These are phyloP conservation scores for Boletus patriciae DNA, from an alignment of 768 basidiomycete genomes.

Conservation along the genomic window DNA sequence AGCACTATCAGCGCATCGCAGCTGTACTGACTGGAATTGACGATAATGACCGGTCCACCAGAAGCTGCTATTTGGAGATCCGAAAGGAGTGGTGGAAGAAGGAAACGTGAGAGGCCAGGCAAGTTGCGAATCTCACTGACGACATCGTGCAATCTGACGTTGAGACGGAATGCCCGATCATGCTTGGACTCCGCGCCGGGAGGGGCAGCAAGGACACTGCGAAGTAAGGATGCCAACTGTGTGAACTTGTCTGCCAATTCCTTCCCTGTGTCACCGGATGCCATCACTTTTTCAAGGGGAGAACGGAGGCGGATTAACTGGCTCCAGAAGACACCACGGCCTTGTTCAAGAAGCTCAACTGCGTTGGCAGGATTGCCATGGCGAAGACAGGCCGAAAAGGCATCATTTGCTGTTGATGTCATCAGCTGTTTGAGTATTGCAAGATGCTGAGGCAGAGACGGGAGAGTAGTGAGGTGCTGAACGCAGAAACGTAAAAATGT, in stretches of 20 bases:
- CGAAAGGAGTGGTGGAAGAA: conserved; percentile 19
- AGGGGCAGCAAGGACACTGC: neutral
- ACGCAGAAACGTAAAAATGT: no score
- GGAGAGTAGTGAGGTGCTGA: no score
- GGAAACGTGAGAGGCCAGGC: conserved; percentile 26
- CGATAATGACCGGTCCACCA: conserved; percentile 31
- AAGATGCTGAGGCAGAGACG: no score
- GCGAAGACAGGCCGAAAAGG: conserved; percentile 6
- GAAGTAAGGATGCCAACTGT: neutral
- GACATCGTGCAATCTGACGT: neutral
- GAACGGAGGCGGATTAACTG: conserved; percentile 18
- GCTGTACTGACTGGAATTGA: conserved; percentile 29
- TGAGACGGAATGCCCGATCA: neutral
- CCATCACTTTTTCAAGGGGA: neutral
- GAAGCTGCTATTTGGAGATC: conserved; percentile 16
- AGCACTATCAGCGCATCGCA: conserved; percentile 38
- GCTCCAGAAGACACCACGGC: conserved; percentile 22
- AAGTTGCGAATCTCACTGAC: conserved; percentile 18
- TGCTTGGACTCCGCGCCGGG: neutral
- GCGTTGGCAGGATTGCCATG: conserved; percentile 11
- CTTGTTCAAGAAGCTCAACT: conserved; percentile 35
- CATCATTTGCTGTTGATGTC: no score
- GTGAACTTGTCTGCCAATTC: neutral
- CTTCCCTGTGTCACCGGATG: neutral
- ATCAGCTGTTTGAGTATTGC: no score